phyloP scores from a whole-genome alignment of 768 basidiomycete species.

The Mycena polygramma region DNA sequence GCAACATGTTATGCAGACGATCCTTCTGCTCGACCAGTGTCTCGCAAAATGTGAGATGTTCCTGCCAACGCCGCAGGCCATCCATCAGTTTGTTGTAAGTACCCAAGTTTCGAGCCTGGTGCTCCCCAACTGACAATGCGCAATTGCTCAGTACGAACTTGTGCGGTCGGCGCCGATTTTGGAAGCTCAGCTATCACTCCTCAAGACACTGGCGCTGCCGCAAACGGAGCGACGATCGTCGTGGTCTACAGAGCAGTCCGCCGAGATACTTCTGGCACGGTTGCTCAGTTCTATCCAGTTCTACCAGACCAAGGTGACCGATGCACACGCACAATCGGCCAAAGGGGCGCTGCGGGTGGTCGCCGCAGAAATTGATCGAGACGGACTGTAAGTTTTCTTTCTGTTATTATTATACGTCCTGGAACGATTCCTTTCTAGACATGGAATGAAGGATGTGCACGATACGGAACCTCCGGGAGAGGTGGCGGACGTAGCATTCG shows the following conservation, averaged over 20 bases:
- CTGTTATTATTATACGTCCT: too few species aligned
- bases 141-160: conserved; percentile 67
- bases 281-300: conserved; percentile 61
- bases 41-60: conserved; percentile 66
- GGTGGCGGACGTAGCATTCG: conserved; percentile 39
- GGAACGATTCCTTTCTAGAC: conserved; percentile 18
- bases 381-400: conserved; percentile 56
- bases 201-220: conserved; percentile 56
- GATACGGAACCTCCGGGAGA: conserved; percentile 63
- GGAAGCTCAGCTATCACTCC: conserved; percentile 59
- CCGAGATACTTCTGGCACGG: conserved; percentile 53
- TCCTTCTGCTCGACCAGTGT: conserved; percentile 66
- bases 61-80: conserved; percentile 64
- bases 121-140: conserved; percentile 10
- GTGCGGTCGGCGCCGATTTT: conserved; percentile 66
- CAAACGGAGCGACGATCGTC: conserved; percentile 43
- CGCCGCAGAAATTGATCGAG: conserved; percentile 70
- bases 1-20: conserved; percentile 51
- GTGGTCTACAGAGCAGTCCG: conserved; percentile 46
- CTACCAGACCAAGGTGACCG: conserved; percentile 66
- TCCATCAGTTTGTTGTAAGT: conserved; percentile 76
- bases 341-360: conserved; percentile 69
- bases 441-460: conserved; percentile 46
- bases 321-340: conserved; percentile 60
- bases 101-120: not conserved